Base-by-base conservation (phyloP, 306 rosid species). In the Castanea mollissima region DNA sequence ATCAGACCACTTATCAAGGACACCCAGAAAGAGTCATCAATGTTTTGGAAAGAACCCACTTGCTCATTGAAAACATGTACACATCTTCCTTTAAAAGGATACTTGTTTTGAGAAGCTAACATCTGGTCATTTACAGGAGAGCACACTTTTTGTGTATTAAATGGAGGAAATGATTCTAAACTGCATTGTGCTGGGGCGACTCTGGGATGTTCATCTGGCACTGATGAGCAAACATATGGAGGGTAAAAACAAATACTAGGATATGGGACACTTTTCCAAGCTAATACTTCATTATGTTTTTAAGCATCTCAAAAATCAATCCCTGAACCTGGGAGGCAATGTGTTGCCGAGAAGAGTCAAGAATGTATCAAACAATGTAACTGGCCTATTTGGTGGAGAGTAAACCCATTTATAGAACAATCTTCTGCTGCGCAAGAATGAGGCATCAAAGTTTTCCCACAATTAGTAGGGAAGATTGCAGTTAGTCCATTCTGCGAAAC, bases 301-400 rank as follows among this genome's bases (percentile, higher is more conserved):
- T 87, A 84, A 95, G 89, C 87, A 95, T 81, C 93, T 93, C 97
- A 81, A 72, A 84, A 71, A 95, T 89, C 81, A 95, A 86, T 80
- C 86, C 88, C 83, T 83, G 86, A 83, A 90, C 92, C 86, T 91
- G 93, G 83, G 97, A 89, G 78, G 99, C 92, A 81, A 90, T 80
- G 44, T 95, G 90, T 67, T 88, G 91, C 77, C 89, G 86, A 52
- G 97, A 91, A 81, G 92, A 88, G 81, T 95, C 96, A 85, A 86
- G 85, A 77, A 86, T 95, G 92, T 75, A 93, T 89, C 92, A 95
- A 88, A 83, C 80, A 70, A 85, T 93, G 88, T 86, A 95, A 83
- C 78, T 90, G 98, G 77, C 93, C 92, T 55, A 95, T 89, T 84
- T 95, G 99, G 64, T 85, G 88, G 63, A 85, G 84, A 73, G 98